Evolutionary conservation across 106 monocot genomes (phyloP).

Genomic region (Narthecium ossifragum): DNA sequence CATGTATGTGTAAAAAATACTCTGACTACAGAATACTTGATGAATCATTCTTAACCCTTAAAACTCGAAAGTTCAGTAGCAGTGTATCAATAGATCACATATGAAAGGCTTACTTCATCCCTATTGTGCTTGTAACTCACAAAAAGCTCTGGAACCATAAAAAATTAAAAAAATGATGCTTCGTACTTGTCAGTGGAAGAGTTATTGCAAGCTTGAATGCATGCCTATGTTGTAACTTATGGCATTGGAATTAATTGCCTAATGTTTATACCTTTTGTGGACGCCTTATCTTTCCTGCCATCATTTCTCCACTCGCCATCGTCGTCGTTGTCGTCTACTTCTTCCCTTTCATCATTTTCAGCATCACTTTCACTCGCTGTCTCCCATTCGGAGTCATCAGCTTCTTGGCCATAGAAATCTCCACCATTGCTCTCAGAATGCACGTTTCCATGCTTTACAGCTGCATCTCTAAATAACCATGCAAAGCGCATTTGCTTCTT

Average conservation of each 20-base stretch:
- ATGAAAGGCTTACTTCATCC: no score
- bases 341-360: conserved; percentile 40
- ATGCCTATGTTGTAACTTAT: not conserved
- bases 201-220: not conserved
- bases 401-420: conserved; percentile 52
- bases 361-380: conserved; percentile 89
- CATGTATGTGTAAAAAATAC: no score
- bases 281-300: conserved; percentile 25
- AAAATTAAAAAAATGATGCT: not conserved
- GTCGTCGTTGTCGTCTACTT: conserved; percentile 24
- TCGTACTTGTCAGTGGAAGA: not conserved
- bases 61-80: no score
- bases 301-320: conserved; percentile 38
- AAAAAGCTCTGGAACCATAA: not conserved
- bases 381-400: conserved; percentile 97
- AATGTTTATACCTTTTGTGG: conserved; percentile 21
- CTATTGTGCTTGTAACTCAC: no score
- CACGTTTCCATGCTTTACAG: conserved; percentile 72
- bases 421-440: conserved; percentile 34
- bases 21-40: no score
- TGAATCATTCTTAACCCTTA: no score
- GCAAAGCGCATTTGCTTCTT: conserved; percentile 92
- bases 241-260: not conserved
- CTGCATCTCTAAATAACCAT: conserved; percentile 96
- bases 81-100: not conserved